phyloP scores from a whole-genome alignment of 345 rosid genomes.

The Camelina sativa region DNA sequence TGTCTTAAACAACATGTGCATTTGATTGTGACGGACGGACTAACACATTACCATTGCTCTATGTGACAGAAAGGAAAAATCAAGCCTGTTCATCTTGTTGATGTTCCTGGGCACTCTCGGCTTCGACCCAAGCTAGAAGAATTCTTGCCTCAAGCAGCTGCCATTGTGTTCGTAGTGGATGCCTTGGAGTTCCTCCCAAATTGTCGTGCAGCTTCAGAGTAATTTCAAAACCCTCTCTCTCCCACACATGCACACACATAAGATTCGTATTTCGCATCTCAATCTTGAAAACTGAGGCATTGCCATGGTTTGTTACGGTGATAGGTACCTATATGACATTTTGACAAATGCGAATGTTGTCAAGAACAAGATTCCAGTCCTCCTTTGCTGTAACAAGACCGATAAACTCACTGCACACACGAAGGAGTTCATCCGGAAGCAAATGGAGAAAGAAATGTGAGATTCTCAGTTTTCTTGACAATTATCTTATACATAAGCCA shows the following conservation, averaged over 20 bases:
- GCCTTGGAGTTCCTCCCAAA: constrained; percentile 89
- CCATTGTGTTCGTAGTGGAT: constrained; percentile 84
- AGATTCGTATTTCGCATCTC: constrained; percentile 15
- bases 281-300: background rate
- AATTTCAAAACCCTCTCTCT: constrained; percentile 38
- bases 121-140: constrained; percentile 84
- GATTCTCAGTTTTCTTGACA: constrained; percentile 23
- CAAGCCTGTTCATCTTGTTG: constrained; percentile 84
- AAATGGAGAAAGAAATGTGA: constrained; percentile 97
- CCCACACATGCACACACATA: background rate
- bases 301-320: constrained; percentile 17
- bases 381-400: constrained; percentile 90
- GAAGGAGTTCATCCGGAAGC: constrained; percentile 88
- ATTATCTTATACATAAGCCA: background rate
- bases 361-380: constrained; percentile 77
- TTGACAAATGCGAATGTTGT: constrained; percentile 79
- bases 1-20: constrained; percentile 13
- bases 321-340: constrained; percentile 87
- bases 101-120: constrained; percentile 95
- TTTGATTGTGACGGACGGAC: constrained; percentile 12
- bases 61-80: constrained; percentile 65
- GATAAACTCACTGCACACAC: constrained; percentile 98
- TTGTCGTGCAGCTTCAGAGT: constrained; percentile 81
- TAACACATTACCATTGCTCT: constrained; percentile 16
- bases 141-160: constrained; percentile 82